Evolutionary conservation across 371 early-diverging fungal genomes (phyloP).

Genomic region (Zychaea mexicana): DNA sequence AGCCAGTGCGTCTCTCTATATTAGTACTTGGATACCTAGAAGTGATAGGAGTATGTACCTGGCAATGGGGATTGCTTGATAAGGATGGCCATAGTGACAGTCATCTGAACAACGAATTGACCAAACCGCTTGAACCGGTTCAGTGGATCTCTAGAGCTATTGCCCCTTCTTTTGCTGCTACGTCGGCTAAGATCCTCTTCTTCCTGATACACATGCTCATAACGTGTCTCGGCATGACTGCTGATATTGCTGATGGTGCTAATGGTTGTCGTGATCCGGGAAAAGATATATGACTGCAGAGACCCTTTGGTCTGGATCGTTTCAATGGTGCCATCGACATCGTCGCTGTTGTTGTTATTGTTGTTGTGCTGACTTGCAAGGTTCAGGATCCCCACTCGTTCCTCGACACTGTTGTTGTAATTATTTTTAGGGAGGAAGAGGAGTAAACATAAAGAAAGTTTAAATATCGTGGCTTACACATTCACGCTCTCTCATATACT

Average conservation of each 20-base stretch:
- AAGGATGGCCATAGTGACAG: conserved; percentile 54
- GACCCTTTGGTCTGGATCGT: conserved; percentile 7
- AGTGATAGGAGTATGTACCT: conserved; percentile 29
- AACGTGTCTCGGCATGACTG: conserved; percentile 17
- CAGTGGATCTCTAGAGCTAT: conserved; percentile 18
- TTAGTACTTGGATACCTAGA: too few relatives aligned
- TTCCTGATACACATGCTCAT: conserved; percentile 9
- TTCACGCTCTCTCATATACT: too few relatives aligned
- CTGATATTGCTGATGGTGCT: conserved; percentile 11
- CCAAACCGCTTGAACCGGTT: conserved; percentile 31
- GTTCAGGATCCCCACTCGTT: conserved; percentile 41
- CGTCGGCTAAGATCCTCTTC: neutral
- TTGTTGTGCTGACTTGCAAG: conserved; percentile 17
- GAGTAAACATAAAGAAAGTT: neutral
- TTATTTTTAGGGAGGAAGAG: neutral
- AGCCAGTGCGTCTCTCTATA: too few relatives aligned
- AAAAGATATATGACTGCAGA: conserved; percentile 20
- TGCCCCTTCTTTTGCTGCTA: neutral
- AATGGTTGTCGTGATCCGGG: conserved; percentile 28
- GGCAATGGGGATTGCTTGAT: conserved; percentile 70
- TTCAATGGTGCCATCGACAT: neutral
- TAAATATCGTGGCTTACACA: neutral
- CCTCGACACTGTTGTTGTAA: conserved; percentile 42
- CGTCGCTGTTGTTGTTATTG: neutral
- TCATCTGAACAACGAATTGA: conserved; percentile 48